Conservation (phyloP, 768 basidiomycete species). For the Kwoniella sp. region DNA sequence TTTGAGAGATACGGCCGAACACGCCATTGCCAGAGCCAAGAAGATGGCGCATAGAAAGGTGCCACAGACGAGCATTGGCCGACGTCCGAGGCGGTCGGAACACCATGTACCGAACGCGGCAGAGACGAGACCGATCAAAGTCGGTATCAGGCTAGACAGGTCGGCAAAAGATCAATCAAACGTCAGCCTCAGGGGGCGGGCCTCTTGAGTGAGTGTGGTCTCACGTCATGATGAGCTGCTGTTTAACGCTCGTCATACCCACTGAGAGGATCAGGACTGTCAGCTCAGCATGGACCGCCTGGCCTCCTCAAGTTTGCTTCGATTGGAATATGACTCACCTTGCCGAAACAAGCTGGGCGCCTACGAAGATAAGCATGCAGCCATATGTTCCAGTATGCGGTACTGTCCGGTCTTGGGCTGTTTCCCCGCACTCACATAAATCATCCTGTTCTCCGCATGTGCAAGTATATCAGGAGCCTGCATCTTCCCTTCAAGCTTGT, state of each 20-base stretch:
- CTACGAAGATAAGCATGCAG: slow-evolving; percentile 8
- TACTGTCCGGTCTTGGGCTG: neutral
- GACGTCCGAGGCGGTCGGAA: slow-evolving; percentile 35
- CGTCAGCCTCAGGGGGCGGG: too few species aligned
- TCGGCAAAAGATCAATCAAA: neutral
- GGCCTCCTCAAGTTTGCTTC: too few species aligned
- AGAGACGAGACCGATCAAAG: slow-evolving; percentile 23
- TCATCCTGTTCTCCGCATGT: neutral
- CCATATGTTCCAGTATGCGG: too few species aligned
- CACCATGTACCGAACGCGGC: slow-evolving; percentile 32
- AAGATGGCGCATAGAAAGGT: slow-evolving; percentile 29
- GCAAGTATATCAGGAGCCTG: neutral
- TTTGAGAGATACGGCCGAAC: slow-evolving; percentile 23
- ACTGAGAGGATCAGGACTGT: slow-evolving; percentile 16
- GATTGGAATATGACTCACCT: slow-evolving; percentile 21
- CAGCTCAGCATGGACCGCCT: neutral
- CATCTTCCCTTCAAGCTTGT: too few species aligned
- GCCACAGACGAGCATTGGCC: slow-evolving; percentile 28
- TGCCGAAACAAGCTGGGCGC: slow-evolving; percentile 28
- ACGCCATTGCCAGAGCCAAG: slow-evolving; percentile 30
- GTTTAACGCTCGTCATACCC: slow-evolving; percentile 27
- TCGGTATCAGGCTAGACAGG: slow-evolving; percentile 26
- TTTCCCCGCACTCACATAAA: slow-evolving; percentile 4
- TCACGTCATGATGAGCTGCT: slow-evolving; percentile 42
- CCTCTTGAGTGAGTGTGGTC: neutral